Conservation (phyloP, 106 monocot species). For the Ottelia alismoides region DNA sequence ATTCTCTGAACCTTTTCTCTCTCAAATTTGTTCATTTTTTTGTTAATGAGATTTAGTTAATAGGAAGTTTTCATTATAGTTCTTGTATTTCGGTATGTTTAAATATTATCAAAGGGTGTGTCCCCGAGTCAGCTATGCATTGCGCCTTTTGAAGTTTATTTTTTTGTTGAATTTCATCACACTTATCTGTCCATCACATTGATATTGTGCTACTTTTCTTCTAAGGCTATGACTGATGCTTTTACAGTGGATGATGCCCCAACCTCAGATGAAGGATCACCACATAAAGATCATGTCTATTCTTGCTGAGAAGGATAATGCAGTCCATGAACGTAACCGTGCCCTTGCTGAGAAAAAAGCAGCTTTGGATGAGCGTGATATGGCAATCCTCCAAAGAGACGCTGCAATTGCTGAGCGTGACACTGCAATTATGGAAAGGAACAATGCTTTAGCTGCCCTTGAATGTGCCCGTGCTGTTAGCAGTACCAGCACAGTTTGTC, state of each 20-base stretch:
- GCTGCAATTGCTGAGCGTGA: slow-evolving; percentile 62
- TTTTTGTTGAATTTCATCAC: no score
- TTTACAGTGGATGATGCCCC: slow-evolving; percentile 84
- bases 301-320: slow-evolving; percentile 59
- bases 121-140: no score
- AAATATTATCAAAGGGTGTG: no score
- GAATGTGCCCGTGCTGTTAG: slow-evolving; percentile 27
- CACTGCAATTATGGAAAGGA: slow-evolving; percentile 66
- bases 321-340: slow-evolving; percentile 56
- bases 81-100: no score
- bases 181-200: no score
- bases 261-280: slow-evolving; percentile 66
- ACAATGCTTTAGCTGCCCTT: slow-evolving; percentile 59
- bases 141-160: no score
- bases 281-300: slow-evolving; percentile 39
- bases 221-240: no score
- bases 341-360: slow-evolving; percentile 76
- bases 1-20: background rate
- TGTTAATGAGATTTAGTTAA: no score
- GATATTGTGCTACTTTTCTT: no score
- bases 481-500: slow-evolving; percentile 16
- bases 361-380: slow-evolving; percentile 64
- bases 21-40: no score
- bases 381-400: slow-evolving; percentile 68
- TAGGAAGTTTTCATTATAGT: no score